Percentiles rank a stretch among this genome's conserved stretches.
Evolutionary conservation across 1,139 yeast species (phyloP).

Genomic region (Suhomyces chickasaworum): DNA sequence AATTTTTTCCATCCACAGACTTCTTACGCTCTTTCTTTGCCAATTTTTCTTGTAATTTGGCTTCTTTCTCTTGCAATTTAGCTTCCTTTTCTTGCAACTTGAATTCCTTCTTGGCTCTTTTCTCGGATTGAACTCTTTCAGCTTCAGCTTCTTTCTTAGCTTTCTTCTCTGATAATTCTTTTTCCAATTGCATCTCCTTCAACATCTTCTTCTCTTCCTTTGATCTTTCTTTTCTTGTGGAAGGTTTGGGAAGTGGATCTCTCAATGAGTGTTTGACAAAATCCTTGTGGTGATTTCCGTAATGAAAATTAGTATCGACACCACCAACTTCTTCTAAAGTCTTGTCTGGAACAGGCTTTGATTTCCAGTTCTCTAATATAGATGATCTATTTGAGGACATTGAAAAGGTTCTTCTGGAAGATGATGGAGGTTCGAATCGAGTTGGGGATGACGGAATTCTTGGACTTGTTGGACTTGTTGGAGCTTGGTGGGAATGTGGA

Average conservation of each 20-base stretch:
- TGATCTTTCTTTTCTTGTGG: slow-evolving; percentile 34
- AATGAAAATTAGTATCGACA: slow-evolving; percentile 32
- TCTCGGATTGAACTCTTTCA: slow-evolving; percentile 13
- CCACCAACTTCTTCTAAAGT: slow-evolving; percentile 24
- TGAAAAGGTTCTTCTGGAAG: slow-evolving; percentile 10
- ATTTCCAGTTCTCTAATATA: slow-evolving; percentile 4
- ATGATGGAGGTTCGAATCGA: slow-evolving; percentile 5
- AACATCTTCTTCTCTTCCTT: slow-evolving; percentile 34
- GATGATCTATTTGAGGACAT: slow-evolving; percentile 11
- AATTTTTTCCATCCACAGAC: slow-evolving; percentile 5
- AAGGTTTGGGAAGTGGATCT: slow-evolving; percentile 16
- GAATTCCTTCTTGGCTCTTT: slow-evolving; percentile 16
- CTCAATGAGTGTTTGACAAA: slow-evolving; percentile 43
- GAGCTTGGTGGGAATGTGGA: neutral
- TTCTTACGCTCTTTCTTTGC: slow-evolving; percentile 15
- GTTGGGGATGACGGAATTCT: slow-evolving; percentile 6
- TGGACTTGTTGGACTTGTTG: slow-evolving; percentile 2
- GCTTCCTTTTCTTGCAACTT: slow-evolving; percentile 12
- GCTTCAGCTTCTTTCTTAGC: slow-evolving; percentile 17
- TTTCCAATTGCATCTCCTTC: slow-evolving; percentile 20
- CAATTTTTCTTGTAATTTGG: slow-evolving; percentile 15
- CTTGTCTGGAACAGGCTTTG: slow-evolving; percentile 4
- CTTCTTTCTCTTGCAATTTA: slow-evolving; percentile 12
- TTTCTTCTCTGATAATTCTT: slow-evolving; percentile 13
- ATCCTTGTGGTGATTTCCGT: slow-evolving; percentile 43